Evolutionary conservation across 331 rosid genomes (phyloP), one percentile per base, ranked within the genome.

Genomic region (Telfairia occidentalis): DNA sequence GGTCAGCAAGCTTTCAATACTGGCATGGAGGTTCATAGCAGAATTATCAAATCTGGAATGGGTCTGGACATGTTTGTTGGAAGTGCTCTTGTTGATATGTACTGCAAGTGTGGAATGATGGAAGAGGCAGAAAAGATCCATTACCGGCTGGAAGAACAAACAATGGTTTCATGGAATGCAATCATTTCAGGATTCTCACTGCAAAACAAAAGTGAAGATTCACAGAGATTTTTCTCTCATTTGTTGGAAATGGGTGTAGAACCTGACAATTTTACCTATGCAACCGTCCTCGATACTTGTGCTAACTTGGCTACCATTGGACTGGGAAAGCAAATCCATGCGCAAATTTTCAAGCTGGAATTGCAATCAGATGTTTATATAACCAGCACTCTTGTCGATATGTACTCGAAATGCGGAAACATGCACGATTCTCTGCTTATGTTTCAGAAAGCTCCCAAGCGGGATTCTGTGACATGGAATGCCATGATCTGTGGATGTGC

Each of bases 401-500:
- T 89, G 96, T 91, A 91, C 80, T 85, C 97, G 8, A 91, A 91
- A 69, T 91, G 96, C 58, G 97, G 97, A 73, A 78, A 85, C 81
- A 78, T 91, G 92, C 88, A 78, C 73, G 97, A 89, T 58, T 83
- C 92, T 38, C 76, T 58, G 13, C 80, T 87, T 69, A 85, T 85
- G 82, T 91, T 91, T 67, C 80, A 82, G 87, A 91, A 83, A 78
- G 84, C 96, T 13, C 87, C 85, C 23, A 83, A 85, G 74, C 82
- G 88, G 48, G 92, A 91, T 81, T 78, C 81, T 13, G 89, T 89
- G 80, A 89, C 97, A 67, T 91, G 97, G 97, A 91, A 89, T 19
- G 88, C 97, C 79, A 89, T 91, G 91, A 86, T 91, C 59, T 91
- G 96, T 73, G 96, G 91, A 71, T 91, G 86, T 60, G 96, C 96